These are phyloP conservation scores for Trametes cubensis DNA, from an alignment of 768 basidiomycete genomes.

Conservation along the genomic window DNA sequence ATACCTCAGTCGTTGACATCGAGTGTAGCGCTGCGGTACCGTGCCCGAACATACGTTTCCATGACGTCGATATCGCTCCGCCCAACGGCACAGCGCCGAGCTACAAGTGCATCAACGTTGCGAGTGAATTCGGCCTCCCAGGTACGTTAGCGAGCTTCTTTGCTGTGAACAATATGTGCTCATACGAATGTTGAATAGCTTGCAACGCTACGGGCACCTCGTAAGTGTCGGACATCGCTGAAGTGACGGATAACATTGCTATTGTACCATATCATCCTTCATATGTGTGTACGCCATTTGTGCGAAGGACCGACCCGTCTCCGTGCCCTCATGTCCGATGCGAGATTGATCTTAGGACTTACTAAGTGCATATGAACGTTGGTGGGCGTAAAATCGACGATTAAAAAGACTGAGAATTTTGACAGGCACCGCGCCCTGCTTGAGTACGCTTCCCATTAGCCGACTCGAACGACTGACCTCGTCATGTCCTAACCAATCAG, in stretches of 20 bases:
- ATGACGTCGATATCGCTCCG: slow-evolving; percentile 38
- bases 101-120: slow-evolving; percentile 52
- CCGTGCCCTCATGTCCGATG: no score
- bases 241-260: no score
- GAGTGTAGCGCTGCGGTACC: slow-evolving; percentile 52
- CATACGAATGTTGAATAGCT: not conserved
- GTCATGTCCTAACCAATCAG: slow-evolving; percentile 38
- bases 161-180: not conserved
- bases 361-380: no score
- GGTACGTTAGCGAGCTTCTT: slow-evolving; percentile 20
- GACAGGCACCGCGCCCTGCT: not conserved
- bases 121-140: slow-evolving; percentile 36
- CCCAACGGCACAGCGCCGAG: slow-evolving; percentile 40
- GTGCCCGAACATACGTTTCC: slow-evolving; percentile 49
- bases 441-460: slow-evolving; percentile 30
- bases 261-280: no score
- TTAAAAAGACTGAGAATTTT: not conserved
- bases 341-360: no score
- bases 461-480: slow-evolving; percentile 70
- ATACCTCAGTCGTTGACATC: slow-evolving; percentile 54
- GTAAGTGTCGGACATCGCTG: no score
- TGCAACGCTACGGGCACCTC: slow-evolving; percentile 6
- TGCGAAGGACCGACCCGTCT: no score
- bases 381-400: no score
- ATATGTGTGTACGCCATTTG: no score